Conservation (phyloP, 208 protist genomes). For the Naegleria fowleri region DNA sequence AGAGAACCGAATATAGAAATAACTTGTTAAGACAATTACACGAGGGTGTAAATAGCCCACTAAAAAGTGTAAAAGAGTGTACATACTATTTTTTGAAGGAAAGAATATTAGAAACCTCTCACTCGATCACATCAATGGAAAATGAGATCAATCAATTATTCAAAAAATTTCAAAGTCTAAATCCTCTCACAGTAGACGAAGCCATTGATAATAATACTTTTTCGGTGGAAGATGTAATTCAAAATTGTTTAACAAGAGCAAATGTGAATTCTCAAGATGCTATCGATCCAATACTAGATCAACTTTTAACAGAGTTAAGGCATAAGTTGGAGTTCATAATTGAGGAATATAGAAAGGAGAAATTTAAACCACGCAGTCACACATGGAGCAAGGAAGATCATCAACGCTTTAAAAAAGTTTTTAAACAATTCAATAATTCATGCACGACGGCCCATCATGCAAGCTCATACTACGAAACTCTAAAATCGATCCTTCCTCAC, state of each 20-base stretch:
- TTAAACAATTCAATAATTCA: neutral
- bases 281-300: neutral
- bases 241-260: neutral
- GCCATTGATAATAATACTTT: neutral
- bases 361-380: neutral
- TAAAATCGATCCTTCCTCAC: neutral
- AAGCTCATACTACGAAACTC: neutral
- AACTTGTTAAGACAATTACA: neutral
- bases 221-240: neutral
- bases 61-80: neutral
- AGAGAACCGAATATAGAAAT: neutral
- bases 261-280: neutral
- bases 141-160: neutral
- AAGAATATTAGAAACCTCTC: neutral
- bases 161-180: neutral
- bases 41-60: neutral
- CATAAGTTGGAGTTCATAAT: neutral
- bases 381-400: neutral
- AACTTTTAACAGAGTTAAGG: neutral
- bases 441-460: neutral
- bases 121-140: neutral
- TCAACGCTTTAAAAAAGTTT: neutral
- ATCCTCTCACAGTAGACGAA: neutral
- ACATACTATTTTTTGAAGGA: neutral
- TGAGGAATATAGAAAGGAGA: neutral